These are phyloP conservation scores for Fusarium humuli DNA, from an alignment of 2,329 filamentous ascomycete species.

Conservation along the genomic window DNA sequence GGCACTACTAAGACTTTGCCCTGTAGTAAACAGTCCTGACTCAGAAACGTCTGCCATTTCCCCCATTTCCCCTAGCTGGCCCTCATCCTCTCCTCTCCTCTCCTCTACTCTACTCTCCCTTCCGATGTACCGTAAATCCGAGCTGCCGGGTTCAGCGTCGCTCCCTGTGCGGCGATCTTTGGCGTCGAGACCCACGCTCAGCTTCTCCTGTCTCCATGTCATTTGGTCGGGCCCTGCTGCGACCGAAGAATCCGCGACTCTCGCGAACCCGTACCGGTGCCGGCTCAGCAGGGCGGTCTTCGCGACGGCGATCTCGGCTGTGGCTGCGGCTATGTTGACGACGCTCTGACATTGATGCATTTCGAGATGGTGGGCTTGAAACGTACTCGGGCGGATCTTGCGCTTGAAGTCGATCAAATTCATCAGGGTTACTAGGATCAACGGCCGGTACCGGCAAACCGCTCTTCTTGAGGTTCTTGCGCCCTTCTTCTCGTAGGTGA, in stretches of 20 bases:
- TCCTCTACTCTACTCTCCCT: not conserved
- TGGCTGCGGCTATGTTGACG: conserved; percentile 33
- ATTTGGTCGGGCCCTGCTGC: conserved; percentile 44
- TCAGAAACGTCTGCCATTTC: conserved; percentile 33
- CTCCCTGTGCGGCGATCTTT: conserved; percentile 40
- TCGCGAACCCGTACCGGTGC: conserved; percentile 46
- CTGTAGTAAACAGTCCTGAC: conserved; percentile 32
- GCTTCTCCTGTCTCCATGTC: conserved; percentile 50
- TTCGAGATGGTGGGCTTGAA: conserved; percentile 44
- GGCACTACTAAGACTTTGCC: not conserved
- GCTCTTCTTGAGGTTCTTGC: conserved; percentile 62
- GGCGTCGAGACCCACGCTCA: conserved; percentile 25
- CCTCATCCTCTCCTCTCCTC: not conserved
- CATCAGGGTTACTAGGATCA: conserved; percentile 65
- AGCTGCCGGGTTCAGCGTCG: conserved; percentile 34
- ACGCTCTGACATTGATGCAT: conserved; percentile 41
- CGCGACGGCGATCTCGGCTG: conserved; percentile 24
- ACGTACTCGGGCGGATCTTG: conserved; percentile 47
- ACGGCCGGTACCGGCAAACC: conserved; percentile 60
- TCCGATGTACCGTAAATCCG: conserved; percentile 20
- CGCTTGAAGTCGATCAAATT: conserved; percentile 59
- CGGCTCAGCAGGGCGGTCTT: conserved; percentile 44
- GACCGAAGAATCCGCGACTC: conserved; percentile 47
- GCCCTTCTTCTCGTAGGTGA: conserved; percentile 75
- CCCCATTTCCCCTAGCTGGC: conserved; percentile 18